Conservation (phyloP, 352 stramenopile species). For the Phytophthora foliorum region DNA sequence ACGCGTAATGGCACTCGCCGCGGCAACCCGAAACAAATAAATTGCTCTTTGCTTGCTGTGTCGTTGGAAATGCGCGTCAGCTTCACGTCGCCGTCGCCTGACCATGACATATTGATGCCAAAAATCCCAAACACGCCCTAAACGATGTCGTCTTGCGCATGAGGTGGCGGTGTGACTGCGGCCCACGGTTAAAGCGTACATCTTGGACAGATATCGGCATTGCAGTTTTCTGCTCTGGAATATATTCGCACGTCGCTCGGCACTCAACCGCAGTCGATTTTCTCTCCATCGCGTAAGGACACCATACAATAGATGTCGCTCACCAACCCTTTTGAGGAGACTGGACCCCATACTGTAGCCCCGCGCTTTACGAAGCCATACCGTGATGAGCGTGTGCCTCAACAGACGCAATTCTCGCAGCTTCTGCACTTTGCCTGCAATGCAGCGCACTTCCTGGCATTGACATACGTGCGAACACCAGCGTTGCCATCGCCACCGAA, state of each 20-base stretch:
- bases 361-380: slow-evolving; percentile 34
- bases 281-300: slow-evolving; percentile 28
- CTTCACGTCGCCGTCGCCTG: slow-evolving; percentile 14
- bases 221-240: slow-evolving; percentile 19
- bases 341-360: slow-evolving; percentile 25
- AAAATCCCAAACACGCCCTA: slow-evolving; percentile 7
- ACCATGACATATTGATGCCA: slow-evolving; percentile 19
- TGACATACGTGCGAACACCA: slow-evolving; percentile 14
- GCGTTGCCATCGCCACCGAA: slow-evolving; percentile 34
- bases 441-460: slow-evolving; percentile 8
- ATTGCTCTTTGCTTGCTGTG: slow-evolving; percentile 26
- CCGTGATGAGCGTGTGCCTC: slow-evolving; percentile 8
- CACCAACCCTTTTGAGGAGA: slow-evolving; percentile 5
- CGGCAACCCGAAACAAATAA: slow-evolving; percentile 3
- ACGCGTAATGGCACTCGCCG: slow-evolving; percentile 7
- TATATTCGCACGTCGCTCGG: slow-evolving; percentile 1
- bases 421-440: slow-evolving; percentile 2
- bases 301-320: slow-evolving; percentile 4
- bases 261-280: slow-evolving; percentile 8
- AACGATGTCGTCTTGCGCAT: slow-evolving; percentile 11
- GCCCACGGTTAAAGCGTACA: slow-evolving; percentile 22
- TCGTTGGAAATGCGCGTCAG: slow-evolving; percentile 22
- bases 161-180: slow-evolving; percentile 8
- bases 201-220: slow-evolving; percentile 1
- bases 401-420: slow-evolving; percentile 12